Conservation (phyloP, 139 green algal genomes). For the Chlamydomonas eustigma region DNA sequence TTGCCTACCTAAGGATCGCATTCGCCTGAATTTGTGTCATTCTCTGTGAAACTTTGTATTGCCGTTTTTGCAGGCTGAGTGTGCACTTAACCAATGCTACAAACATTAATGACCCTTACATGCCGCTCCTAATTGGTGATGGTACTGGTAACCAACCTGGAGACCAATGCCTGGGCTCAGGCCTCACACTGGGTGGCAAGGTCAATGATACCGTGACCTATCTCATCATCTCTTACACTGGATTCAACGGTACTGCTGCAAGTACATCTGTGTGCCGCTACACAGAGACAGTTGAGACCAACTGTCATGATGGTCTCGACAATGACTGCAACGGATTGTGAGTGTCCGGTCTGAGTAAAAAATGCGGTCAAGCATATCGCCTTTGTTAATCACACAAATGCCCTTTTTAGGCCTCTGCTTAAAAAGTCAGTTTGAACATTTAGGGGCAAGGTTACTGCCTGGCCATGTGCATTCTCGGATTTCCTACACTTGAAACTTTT, state of each 20-base stretch:
- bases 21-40: too few relatives aligned
- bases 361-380: too few relatives aligned
- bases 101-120: background rate
- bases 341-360: too few relatives aligned
- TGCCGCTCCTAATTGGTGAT: background rate
- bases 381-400: too few relatives aligned
- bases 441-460: too few relatives aligned
- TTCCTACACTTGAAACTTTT: too few relatives aligned
- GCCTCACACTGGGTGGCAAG: background rate
- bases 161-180: background rate
- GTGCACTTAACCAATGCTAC: conserved; percentile 9
- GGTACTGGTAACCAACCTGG: background rate
- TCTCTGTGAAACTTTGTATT: too few relatives aligned
- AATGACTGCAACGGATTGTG: conserved; percentile 25
- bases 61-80: conserved; percentile 17
- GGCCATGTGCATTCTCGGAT: too few relatives aligned
- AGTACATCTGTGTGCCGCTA: conserved; percentile 12
- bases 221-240: conserved; percentile 1
- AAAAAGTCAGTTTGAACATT: too few relatives aligned
- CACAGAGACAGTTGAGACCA: background rate
- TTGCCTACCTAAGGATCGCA: too few relatives aligned
- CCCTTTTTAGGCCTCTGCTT: too few relatives aligned
- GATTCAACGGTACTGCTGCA: background rate
- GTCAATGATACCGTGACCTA: background rate
- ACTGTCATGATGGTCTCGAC: conserved; percentile 21